phyloP scores from a whole-genome alignment of 768 basidiomycete species.

The Polyporus arcularius region DNA sequence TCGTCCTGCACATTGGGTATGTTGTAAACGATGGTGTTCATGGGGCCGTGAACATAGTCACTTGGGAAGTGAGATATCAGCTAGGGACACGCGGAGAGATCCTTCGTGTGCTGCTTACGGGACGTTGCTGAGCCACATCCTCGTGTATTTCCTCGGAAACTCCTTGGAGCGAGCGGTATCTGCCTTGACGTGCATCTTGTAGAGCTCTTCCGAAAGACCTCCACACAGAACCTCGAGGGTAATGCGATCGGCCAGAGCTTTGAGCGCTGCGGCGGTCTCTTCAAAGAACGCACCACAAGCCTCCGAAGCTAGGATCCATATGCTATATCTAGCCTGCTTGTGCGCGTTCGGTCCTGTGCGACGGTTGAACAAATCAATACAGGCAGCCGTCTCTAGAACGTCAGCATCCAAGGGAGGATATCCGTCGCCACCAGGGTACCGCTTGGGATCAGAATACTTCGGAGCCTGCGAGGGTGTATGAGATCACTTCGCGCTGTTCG shows the following conservation, averaged over 20 bases:
- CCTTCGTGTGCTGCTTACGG: slow-evolving; percentile 26
- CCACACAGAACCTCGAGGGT: slow-evolving; percentile 31
- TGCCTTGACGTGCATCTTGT: slow-evolving; percentile 30
- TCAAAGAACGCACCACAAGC: slow-evolving; percentile 28
- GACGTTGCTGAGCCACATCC: slow-evolving; percentile 39
- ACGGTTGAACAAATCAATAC: too few relatives aligned
- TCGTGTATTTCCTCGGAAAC: slow-evolving; percentile 34
- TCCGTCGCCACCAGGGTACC: too few relatives aligned
- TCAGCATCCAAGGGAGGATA: too few relatives aligned
- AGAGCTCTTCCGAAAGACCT: slow-evolving; percentile 33
- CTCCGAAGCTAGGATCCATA: too few relatives aligned
- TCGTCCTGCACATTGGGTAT: slow-evolving; percentile 30
- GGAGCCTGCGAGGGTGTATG: too few relatives aligned
- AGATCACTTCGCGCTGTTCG: too few relatives aligned
- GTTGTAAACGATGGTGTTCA: slow-evolving; percentile 30
- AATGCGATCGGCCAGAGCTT: slow-evolving; percentile 1
- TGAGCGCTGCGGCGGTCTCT: slow-evolving; percentile 25
- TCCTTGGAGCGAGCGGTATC: slow-evolving; percentile 25
- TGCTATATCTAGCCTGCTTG: too few relatives aligned
- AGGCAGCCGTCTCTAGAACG: too few relatives aligned
- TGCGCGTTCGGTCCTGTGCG: too few relatives aligned
- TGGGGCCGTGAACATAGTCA: slow-evolving; percentile 35
- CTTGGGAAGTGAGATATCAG: slow-evolving; percentile 11
- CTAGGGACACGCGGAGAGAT: too few relatives aligned
- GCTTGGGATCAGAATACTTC: too few relatives aligned